phyloP scores from a whole-genome alignment of 768 basidiomycete species.

The Cystofilobasidium ferigula region DNA sequence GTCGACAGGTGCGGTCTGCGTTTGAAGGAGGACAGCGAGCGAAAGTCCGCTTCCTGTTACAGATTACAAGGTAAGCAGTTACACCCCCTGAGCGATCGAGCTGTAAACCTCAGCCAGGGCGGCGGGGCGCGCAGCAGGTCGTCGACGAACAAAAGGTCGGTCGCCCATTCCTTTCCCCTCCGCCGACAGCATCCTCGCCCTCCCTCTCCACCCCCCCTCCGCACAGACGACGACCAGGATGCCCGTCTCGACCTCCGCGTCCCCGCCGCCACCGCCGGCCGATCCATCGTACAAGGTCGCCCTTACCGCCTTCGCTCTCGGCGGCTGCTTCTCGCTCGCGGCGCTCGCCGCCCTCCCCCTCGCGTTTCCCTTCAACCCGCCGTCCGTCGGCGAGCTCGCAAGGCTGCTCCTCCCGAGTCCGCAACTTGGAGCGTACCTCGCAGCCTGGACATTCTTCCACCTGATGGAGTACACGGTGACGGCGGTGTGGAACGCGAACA shows the following conservation, averaged over 20 bases:
- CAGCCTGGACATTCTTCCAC: conserved; percentile 78
- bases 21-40: too few species aligned
- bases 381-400: background rate
- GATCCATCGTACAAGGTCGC: conserved; percentile 10
- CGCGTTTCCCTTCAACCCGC: background rate
- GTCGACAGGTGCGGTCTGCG: too few species aligned
- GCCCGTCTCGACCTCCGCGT: background rate
- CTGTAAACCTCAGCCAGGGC: too few species aligned
- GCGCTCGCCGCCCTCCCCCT: conserved; percentile 10
- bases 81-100: too few species aligned
- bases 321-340: conserved; percentile 9
- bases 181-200: too few species aligned
- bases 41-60: too few species aligned
- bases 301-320: conserved; percentile 17
- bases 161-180: too few species aligned
- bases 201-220: too few species aligned
- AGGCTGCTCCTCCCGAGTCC: background rate
- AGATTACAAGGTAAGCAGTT: too few species aligned
- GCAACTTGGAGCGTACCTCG: conserved; percentile 46
- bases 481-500: conserved; percentile 86
- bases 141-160: too few species aligned
- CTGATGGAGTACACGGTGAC: conserved; percentile 91
- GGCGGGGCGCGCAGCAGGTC: too few species aligned
- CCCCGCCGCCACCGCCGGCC: conserved; percentile 6
- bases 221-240: background rate